phyloP scores from a whole-genome alignment of 768 basidiomycete species.

The Suillus weaverae region DNA sequence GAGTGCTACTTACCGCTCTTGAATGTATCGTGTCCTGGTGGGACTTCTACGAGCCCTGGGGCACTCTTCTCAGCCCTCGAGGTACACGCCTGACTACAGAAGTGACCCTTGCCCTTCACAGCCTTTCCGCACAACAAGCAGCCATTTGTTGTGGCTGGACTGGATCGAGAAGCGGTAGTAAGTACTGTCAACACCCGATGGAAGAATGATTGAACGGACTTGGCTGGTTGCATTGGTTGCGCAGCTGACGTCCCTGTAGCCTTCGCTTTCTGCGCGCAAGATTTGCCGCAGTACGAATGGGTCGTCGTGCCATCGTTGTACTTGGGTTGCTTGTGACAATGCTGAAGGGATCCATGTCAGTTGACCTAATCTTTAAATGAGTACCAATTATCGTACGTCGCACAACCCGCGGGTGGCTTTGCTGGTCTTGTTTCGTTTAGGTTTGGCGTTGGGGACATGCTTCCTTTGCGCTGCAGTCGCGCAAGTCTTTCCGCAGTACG shows the following conservation, averaged over 20 bases:
- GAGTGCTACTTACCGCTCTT: slow-evolving; percentile 50
- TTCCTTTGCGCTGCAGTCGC: slow-evolving; percentile 35
- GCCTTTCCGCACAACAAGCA: slow-evolving; percentile 63
- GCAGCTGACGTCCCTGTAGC: slow-evolving; percentile 21
- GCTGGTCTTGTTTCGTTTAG: slow-evolving; percentile 26
- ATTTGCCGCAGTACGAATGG: slow-evolving; percentile 64
- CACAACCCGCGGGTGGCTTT: slow-evolving; percentile 43
- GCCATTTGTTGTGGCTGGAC: slow-evolving; percentile 38
- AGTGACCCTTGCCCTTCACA: slow-evolving; percentile 58
- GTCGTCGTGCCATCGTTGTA: slow-evolving; percentile 55
- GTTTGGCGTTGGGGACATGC: slow-evolving; percentile 17
- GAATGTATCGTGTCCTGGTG: slow-evolving; percentile 59
- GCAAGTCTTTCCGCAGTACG: slow-evolving; percentile 61
- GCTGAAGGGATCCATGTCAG: slow-evolving; percentile 35
- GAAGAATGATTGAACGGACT: slow-evolving; percentile 28
- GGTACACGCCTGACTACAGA: slow-evolving; percentile 57
- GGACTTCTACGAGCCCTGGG: slow-evolving; percentile 61
- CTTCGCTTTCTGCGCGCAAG: slow-evolving; percentile 53
- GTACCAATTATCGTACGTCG: slow-evolving; percentile 40
- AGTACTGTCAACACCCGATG: slow-evolving; percentile 30
- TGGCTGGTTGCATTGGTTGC: slow-evolving; percentile 22
- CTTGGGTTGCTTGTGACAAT: slow-evolving; percentile 61
- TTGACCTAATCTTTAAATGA: neutral
- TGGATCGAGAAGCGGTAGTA: slow-evolving; percentile 32
- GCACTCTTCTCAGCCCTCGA: slow-evolving; percentile 55